Base-by-base conservation (phyloP, 2,329 filamentous ascomycete species). In the Aspergillus thermomutatus region DNA sequence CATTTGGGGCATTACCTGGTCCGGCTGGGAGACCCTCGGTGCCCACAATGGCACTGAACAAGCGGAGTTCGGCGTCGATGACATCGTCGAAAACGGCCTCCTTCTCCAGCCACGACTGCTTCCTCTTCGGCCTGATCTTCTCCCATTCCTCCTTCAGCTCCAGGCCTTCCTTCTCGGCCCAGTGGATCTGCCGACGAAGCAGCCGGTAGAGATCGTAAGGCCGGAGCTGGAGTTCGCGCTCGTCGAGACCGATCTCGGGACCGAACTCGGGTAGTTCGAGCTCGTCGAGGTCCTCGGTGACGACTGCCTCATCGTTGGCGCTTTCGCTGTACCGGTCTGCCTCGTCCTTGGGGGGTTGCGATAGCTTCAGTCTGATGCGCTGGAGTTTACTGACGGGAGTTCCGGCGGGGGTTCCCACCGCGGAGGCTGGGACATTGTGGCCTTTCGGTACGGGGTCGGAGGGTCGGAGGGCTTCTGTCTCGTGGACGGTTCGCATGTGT, bases 401-500 rank as follows among this genome's bases (percentile, higher is more conserved):
- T 21, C 64, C 62, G 52, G 64, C 60, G n/a, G 64, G 54, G n/a
- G 67, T 63, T 11, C 66, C 66, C 41, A 67, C 68, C n/a, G 66
- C 65, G 27, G 69, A 68, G 23, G 52, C 46, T 31, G 59, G 52
- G 34, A 50, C 47, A 28, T 68, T 72, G 54, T 76, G 72, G 28
- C 72, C 69, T 61, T 75, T 75, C 8, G 75, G 69, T 17, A 77
- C 74, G 11, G 74, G 69, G 56, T 80, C 82, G 14, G 79, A 80
- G 4, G 90, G 89, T n/a, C 91, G 87, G 23, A 96, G 82, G 17
- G 91, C 90, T 77, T 99, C 94, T 3, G 93, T 97, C 73, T 99
- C 94, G 79, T 99, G 94, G 40, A 99, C 92, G 17, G 94, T 97
- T 66, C 94, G 89, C 91, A 97, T 97, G 73, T 99, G 94, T 75